These are phyloP conservation scores for Lactuca sativa DNA, from an alignment of 129 eudicot species.

Conservation along the genomic window DNA sequence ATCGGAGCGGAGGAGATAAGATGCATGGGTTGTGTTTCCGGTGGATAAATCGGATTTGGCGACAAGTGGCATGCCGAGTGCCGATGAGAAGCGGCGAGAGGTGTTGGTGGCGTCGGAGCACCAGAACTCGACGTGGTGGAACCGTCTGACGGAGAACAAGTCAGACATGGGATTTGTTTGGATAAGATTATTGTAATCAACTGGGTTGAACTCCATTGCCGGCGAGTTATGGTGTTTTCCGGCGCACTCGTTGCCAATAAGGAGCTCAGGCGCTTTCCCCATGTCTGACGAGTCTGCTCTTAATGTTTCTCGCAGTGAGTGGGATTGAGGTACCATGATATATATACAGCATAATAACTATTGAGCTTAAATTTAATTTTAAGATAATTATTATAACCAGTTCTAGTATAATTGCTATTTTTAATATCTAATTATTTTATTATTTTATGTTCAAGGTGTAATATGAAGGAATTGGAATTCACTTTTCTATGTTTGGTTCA, in stretches of 20 bases:
- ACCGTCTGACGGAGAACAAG: conserved; percentile 51
- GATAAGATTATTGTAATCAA: not conserved
- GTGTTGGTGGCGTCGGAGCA: conserved; percentile 81
- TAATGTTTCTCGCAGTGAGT: not conserved
- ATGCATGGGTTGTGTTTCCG: conserved; percentile 77
- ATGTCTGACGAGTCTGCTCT: not conserved
- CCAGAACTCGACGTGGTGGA: conserved; percentile 97
- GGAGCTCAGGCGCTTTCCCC: not conserved
- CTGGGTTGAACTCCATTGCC: not conserved
- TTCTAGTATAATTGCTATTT: too few species aligned
- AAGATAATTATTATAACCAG: too few species aligned
- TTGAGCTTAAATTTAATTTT: too few species aligned
- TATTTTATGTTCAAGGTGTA: too few species aligned
- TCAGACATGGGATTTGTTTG: conserved; percentile 49
- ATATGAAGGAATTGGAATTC: too few species aligned
- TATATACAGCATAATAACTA: too few species aligned
- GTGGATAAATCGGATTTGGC: conserved; percentile 92
- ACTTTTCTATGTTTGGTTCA: too few species aligned
- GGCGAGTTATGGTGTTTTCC: not conserved
- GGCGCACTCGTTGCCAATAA: not conserved
- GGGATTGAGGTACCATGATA: not conserved
- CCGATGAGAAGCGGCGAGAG: conserved; percentile 71
- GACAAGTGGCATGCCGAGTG: conserved; percentile 79
- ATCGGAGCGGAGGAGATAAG: conserved; percentile 70
- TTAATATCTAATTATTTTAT: too few species aligned